Evolutionary conservation across 805 yeast species (phyloP), one percentile per base, ranked within the genome.

Genomic region (Monosporozyma solicola): DNA sequence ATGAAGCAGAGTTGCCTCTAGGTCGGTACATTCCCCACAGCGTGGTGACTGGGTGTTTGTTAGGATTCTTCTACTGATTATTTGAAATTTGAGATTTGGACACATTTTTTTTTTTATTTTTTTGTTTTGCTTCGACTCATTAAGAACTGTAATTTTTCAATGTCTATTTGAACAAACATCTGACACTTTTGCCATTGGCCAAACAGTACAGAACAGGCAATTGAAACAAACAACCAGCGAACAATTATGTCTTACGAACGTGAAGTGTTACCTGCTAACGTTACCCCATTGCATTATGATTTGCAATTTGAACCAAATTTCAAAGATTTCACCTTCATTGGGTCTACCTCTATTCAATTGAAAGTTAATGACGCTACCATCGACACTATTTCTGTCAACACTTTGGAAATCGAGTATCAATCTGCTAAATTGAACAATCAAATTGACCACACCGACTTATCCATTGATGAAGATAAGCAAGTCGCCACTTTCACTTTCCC

Each of bases 261-360:
- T 63, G 76, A 72, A 59, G 66, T 74, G 44, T 78, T 82, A 55
- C 94, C 87, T 61, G 72, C 73, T 48, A 72, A 78, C 49, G 84
- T 89, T 56, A 77, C 76, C 55, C 97, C 98, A 46, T 61, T 72
- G 41, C 87, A 85, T 69, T 91, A 92, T 66, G 79, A 81, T 49
- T 66, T 92, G 41, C 75, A 82, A 22, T 71, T 82, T 51, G 83
- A 82, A 60, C 89, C 95, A 39, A 63, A 72, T 57, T 77, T 83
- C 56, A 73, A 72, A 47, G 75, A 76, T 9, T 82, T 83, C 74
- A 81, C 76, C 52, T 83, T 80, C 62, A 70, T 71, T 49, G 87
- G 87, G 59, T 67, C 66, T 37, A 78, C 75, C 56, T 69, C 72
- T 53, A 80, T 83, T 59, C 80, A 78, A 50, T 72, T 83, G 59